These are phyloP conservation scores for Salix dunnii DNA, from an alignment of 345 rosid genomes.

Conservation along the genomic window DNA sequence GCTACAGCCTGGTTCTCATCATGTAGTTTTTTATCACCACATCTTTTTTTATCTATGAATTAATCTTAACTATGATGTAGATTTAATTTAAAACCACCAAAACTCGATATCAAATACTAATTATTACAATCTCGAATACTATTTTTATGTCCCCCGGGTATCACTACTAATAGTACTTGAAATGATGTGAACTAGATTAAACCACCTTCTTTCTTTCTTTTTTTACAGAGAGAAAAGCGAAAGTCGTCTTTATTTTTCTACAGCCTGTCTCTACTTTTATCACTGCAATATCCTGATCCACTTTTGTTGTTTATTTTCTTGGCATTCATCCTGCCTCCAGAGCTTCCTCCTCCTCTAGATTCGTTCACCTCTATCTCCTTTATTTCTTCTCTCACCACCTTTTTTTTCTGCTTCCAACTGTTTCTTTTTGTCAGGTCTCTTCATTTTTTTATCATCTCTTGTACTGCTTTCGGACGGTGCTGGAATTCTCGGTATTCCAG, in stretches of 20 bases:
- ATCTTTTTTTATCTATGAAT: too few relatives aligned
- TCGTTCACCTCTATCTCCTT: conserved; percentile 32
- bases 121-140: too few relatives aligned
- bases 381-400: conserved; percentile 24
- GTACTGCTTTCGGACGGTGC: conserved; percentile 25
- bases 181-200: too few relatives aligned
- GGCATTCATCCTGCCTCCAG: conserved; percentile 25
- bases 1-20: too few relatives aligned
- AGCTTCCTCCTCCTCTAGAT: conserved; percentile 29
- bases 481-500: conserved; percentile 13
- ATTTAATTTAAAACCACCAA: too few relatives aligned
- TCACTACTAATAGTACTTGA: too few relatives aligned
- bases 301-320: conserved; percentile 32
- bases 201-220: background rate
- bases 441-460: conserved; percentile 21
- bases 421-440: conserved; percentile 19
- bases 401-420: conserved; percentile 24
- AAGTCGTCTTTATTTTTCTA: background rate
- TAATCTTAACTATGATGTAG: too few relatives aligned
- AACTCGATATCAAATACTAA: too few relatives aligned
- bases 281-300: conserved; percentile 33
- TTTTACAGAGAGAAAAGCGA: conserved; percentile 1
- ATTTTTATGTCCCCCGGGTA: too few relatives aligned
- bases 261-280: conserved; percentile 35
- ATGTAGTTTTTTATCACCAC: too few relatives aligned